Conservation (phyloP, 2,329 filamentous ascomycete species). For the Colletotrichum endophyticum region DNA sequence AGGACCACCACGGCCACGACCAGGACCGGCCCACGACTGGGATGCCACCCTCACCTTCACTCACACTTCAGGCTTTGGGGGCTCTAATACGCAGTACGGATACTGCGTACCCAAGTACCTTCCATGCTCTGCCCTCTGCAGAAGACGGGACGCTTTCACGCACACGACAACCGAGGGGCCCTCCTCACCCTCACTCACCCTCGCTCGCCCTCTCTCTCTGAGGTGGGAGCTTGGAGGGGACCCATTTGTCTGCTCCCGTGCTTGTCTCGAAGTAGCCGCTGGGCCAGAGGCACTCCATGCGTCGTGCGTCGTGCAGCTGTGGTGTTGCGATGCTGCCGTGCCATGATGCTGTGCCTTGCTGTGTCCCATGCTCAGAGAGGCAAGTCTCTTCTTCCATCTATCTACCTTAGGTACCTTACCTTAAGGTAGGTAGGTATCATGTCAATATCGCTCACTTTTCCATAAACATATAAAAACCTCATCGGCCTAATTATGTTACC, state of each 20-base stretch:
- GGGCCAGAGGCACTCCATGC: background rate
- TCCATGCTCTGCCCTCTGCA: no score
- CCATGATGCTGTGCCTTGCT: background rate
- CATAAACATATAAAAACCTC: background rate
- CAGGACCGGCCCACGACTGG: background rate
- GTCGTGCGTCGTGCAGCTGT: background rate
- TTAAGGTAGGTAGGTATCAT: background rate
- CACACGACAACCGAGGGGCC: background rate
- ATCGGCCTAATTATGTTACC: background rate
- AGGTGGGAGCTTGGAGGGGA: background rate
- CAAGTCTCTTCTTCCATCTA: background rate
- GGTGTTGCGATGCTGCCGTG: background rate
- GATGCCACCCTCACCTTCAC: background rate
- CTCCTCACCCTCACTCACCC: background rate
- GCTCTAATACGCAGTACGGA: background rate
- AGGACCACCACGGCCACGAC: background rate
- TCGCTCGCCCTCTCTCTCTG: background rate
- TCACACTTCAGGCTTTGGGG: background rate
- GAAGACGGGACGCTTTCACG: background rate
- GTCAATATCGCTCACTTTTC: background rate
- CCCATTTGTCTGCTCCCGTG: background rate
- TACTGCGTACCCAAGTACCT: no score
- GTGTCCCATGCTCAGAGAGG: background rate
- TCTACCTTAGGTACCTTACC: background rate
- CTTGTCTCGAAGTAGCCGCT: conserved; percentile 1